These are phyloP conservation scores for Paramecium pentaurelia DNA, from an alignment of 73 alveolate species.

Conservation along the genomic window DNA sequence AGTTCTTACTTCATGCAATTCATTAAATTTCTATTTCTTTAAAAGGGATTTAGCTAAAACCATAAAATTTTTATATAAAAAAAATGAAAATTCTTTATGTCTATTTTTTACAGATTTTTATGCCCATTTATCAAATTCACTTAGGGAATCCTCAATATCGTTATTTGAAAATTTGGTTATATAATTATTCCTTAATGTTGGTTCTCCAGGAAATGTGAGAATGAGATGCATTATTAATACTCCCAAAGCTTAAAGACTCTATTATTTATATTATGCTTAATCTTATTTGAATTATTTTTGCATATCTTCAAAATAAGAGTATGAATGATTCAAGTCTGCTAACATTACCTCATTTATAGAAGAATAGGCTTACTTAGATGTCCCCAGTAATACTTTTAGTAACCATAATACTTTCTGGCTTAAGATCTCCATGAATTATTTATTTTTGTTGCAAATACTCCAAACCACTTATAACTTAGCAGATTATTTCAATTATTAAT, in stretches of 20 bases:
- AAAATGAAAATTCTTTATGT: slow-evolving; percentile 23
- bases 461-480: not conserved
- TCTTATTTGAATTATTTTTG: not conserved
- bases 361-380: not conserved
- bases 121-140: not conserved
- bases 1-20: not conserved
- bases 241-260: not conserved
- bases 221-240: not conserved
- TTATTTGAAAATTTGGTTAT: not conserved
- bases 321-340: not conserved
- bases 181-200: not conserved
- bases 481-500: not conserved
- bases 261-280: not conserved
- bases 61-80: not conserved
- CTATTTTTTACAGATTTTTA: not conserved
- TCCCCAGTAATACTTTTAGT: slow-evolving; percentile 1
- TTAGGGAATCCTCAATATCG: not conserved
- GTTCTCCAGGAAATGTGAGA: slow-evolving; percentile 30
- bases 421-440: not conserved
- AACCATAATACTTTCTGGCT: slow-evolving; percentile 30
- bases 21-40: not conserved
- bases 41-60: not conserved
- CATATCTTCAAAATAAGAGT: too few species aligned
- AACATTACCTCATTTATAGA: not conserved
- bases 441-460: not conserved